phyloP scores from a whole-genome alignment of 2,329 filamentous ascomycete genomes.

The Mycosphaerella sp. region DNA sequence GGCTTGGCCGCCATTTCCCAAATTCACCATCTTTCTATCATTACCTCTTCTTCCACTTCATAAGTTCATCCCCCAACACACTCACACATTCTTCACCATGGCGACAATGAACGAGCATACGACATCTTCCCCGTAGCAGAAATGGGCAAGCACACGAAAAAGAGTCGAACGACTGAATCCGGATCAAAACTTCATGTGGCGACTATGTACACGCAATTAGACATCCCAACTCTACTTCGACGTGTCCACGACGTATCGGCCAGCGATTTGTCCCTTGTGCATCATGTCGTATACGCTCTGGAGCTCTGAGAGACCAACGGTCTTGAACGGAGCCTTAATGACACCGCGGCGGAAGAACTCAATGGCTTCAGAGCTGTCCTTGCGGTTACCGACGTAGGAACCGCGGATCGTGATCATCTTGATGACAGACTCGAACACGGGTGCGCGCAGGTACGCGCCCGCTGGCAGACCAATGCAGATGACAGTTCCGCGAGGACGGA shows the following conservation, averaged over 20 bases:
- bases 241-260: constrained; percentile 73
- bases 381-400: constrained; percentile 87
- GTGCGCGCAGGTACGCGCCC: constrained; percentile 69
- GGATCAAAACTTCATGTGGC: background rate
- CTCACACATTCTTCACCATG: too few relatives aligned
- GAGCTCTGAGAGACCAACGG: constrained; percentile 72
- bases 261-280: constrained; percentile 63
- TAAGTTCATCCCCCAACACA: too few relatives aligned
- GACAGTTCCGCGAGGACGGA: constrained; percentile 74
- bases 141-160: background rate
- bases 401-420: constrained; percentile 69
- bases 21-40: too few relatives aligned
- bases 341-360: constrained; percentile 81
- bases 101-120: too few relatives aligned
- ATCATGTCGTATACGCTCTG: constrained; percentile 70
- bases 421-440: constrained; percentile 83
- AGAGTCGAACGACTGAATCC: constrained; percentile 2
- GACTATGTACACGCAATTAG: constrained; percentile 13
- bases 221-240: constrained; percentile 45
- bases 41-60: too few relatives aligned
- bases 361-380: constrained; percentile 79
- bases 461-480: constrained; percentile 86
- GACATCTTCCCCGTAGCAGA: too few relatives aligned
- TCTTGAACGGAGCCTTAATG: constrained; percentile 84
- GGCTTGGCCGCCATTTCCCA: too few relatives aligned